Evolutionary conservation across 352 stramenopile species (phyloP), one percentile per base, ranked within the genome.

Genomic region (Blastocystis sp.): DNA sequence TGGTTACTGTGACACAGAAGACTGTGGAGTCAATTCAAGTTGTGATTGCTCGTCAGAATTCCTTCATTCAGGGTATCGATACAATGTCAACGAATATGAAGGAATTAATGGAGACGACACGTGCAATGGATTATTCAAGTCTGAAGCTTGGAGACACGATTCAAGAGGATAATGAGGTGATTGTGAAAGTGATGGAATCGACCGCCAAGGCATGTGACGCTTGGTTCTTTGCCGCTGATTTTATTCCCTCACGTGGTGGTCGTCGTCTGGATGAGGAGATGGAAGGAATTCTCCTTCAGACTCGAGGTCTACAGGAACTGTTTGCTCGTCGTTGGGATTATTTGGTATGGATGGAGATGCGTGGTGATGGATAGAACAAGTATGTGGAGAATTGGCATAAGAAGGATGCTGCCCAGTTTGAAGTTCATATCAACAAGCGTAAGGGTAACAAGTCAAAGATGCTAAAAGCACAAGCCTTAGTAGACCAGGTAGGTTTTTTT

Each of bases 391-490:
- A 68, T 24, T 89, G 78, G 78, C 78, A 89, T 56, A 89, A 89
- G 78, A 89, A 89, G 78, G 78, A 89, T 42, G 78, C 78, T 9
- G 78, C 78, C 30, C 60, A 77, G 24, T 89, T 89, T 56, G 78
- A 89, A 62, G 48, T 77, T 30, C 78, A 89, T 56, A 64, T 89
- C 22, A 76, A 77, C 40, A 89, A 89, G 54, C 60, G 78, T 11
- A 89, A 89, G 27, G 78, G 78, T n/a, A 89, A 89, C 66, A 89
- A 79, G 66, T 24, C 78, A 53, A 89, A 89, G 66, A 37, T 64
- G 66, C 30, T 37, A 5, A 89, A 89, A 57, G 57, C 57, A 35
- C 57, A 89, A 56, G 78, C 78, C 11, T 11, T 64, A 27, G 51
- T 68, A 37, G 56, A 69, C 11, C 22, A 78, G 37, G 66, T 78